Conservation (phyloP, 2,329 filamentous ascomycete genomes). For the Fusarium sp. region DNA sequence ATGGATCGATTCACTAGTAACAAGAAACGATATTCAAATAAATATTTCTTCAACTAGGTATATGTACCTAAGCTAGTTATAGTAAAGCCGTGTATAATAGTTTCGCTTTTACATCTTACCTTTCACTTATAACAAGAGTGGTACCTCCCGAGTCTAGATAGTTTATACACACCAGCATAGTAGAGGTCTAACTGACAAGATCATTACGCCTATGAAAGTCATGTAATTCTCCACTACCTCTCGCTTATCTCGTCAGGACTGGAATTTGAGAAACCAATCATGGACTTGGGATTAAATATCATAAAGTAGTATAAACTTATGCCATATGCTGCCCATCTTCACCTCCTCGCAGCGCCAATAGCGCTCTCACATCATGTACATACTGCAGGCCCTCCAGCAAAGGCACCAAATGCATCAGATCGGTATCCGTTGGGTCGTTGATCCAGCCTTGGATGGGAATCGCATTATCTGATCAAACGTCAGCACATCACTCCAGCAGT, state of each 20-base stretch:
- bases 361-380: slow-evolving; percentile 91
- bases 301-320: slow-evolving; percentile 37
- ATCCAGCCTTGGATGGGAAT: slow-evolving; percentile 99
- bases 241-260: slow-evolving; percentile 1
- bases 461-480: slow-evolving; percentile 78
- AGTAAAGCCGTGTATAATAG: no score
- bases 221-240: slow-evolving; percentile 12
- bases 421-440: slow-evolving; percentile 96
- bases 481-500: slow-evolving; percentile 2
- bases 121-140: no score
- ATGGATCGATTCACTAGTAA: not conserved
- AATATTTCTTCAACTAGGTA: no score
- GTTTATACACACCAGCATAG: no score
- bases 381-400: slow-evolving; percentile 95
- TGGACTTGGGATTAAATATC: slow-evolving; percentile 29
- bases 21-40: no score
- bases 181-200: not conserved
- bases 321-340: slow-evolving; percentile 74
- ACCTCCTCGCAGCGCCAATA: slow-evolving; percentile 87
- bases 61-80: no score
- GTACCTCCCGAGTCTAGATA: no score
- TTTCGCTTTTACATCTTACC: no score
- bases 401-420: slow-evolving; percentile 90
- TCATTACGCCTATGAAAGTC: not conserved
- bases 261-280: slow-evolving; percentile 21